These are phyloP conservation scores for Entomortierella lignicola DNA, from an alignment of 192 early-diverging fungal species.

Conservation along the genomic window DNA sequence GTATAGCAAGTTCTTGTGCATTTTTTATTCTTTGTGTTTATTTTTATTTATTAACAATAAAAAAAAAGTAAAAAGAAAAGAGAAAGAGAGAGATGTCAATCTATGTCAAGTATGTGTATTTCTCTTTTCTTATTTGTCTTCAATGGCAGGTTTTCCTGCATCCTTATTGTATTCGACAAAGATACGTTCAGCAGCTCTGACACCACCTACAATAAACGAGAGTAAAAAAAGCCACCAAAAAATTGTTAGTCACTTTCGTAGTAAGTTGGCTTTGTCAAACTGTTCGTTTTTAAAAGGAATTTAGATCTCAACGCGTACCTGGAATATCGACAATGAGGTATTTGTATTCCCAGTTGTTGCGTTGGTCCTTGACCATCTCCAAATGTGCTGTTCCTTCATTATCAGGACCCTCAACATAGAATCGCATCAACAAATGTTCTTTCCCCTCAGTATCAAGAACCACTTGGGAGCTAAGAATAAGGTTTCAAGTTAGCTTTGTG, in stretches of 20 bases:
- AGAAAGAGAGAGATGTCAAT: too few relatives aligned
- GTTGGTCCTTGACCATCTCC: slow-evolving; percentile 64
- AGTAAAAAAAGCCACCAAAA: background rate
- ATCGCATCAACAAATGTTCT: slow-evolving; percentile 62
- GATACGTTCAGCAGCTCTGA: slow-evolving; percentile 55
- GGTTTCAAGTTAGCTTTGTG: too few relatives aligned
- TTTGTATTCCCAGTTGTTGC: slow-evolving; percentile 63
- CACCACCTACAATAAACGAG: slow-evolving; percentile 39
- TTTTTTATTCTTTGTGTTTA: background rate
- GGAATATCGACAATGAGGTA: slow-evolving; percentile 66
- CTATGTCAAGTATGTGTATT: background rate
- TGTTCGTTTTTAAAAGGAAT: too few relatives aligned
- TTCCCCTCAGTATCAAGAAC: slow-evolving; percentile 58
- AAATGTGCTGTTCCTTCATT: slow-evolving; percentile 60
- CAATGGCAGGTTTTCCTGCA: slow-evolving; percentile 45
- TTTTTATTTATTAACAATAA: background rate
- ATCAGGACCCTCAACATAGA: slow-evolving; percentile 65
- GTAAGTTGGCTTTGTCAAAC: too few relatives aligned
- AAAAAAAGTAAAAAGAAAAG: too few relatives aligned
- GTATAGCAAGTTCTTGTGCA: background rate
- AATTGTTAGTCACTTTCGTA: background rate
- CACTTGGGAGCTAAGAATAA: slow-evolving; percentile 53
- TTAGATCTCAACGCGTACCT: too few relatives aligned
- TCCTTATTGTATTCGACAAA: slow-evolving; percentile 57
- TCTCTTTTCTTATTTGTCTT: slow-evolving; percentile 21